Percentiles rank a stretch among this genome's conserved stretches.
Evolutionary conservation across 352 stramenopile genomes (phyloP).

Genomic region (Phytopythium oedochilum): DNA sequence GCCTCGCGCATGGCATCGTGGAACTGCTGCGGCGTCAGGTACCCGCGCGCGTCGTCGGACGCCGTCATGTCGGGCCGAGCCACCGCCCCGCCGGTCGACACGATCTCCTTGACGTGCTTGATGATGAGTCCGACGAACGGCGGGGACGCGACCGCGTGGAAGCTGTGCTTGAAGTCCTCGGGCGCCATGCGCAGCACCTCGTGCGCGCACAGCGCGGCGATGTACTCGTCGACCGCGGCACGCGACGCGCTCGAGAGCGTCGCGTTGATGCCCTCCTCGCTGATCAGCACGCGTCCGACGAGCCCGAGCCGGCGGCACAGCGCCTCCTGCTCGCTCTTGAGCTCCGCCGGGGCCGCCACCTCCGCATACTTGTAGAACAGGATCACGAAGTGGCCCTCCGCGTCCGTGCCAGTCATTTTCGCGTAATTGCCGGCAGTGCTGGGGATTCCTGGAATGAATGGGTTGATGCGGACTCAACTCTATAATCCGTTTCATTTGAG

Average conservation of each 20-base stretch:
- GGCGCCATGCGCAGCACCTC: conserved; percentile 41
- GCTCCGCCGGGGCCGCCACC: conserved; percentile 25
- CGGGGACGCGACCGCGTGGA: conserved; percentile 25
- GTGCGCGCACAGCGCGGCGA: conserved; percentile 44
- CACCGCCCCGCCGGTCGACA: conserved; percentile 51
- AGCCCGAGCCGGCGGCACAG: conserved; percentile 53
- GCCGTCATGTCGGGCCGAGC: conserved; percentile 46
- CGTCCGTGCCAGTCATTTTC: conserved; percentile 7
- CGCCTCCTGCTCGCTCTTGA: conserved; percentile 42
- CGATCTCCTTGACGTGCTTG: conserved; percentile 78
- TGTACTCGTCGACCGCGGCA: conserved; percentile 58
- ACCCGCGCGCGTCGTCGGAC: conserved; percentile 52
- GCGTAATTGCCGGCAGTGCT: neutral
- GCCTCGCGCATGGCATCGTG: conserved; percentile 53
- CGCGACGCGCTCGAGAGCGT: conserved; percentile 52
- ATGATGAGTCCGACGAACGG: conserved; percentile 64
- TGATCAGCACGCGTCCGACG: conserved; percentile 68
- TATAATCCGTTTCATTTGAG: no score
- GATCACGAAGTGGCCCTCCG: conserved; percentile 40
- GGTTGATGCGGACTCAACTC: no score
- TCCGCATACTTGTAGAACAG: conserved; percentile 81
- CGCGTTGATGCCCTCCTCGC: conserved; percentile 81
- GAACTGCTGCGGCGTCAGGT: conserved; percentile 77
- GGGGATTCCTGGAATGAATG: neutral
- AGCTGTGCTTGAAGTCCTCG: conserved; percentile 79